Base-by-base conservation (phyloP, 805 yeast species). In the Saccharomycodes ludwigii region DNA sequence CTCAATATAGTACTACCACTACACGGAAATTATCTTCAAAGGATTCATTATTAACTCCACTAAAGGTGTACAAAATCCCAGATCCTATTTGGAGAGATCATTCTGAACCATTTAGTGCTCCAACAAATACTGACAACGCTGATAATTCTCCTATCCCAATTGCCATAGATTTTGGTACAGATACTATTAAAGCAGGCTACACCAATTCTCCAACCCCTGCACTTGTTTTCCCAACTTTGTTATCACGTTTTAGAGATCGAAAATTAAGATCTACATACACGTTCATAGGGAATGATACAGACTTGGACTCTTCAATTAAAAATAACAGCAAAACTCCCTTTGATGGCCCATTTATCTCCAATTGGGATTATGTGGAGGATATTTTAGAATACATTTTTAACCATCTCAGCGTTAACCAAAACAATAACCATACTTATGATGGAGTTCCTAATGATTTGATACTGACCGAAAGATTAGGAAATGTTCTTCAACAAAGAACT, bases 311-410 rank as follows among this genome's bases (percentile, higher is more conserved):
- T 6, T 58, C 78, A 2, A 68, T 80, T 28, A 69, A 76, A 39
- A 65, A 81, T 12, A 76, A 76, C 33, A 68, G 82, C 21, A 75
- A 71, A 44, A 63, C 82, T 4, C 95, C 96, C 0, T 88, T 70
- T 48, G 98, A 91, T 52, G 95, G 94, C 0, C 70, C 82, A 4
- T 59, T 84, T 42, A 63, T 91, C 21, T 76, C 93, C 17, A 93
- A 86, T 52, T 93, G 97, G 97, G 97, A 91, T 35, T 70, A 76
- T 36, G 68, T 78, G 2, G 98, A 91, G 50, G 69, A 66, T 36
- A 69, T 88, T 32, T 50, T 91, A 30, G 97, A 88, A 54, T 91
- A 85, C 48, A 63, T 85, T 0, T 78, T 91, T 49, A 68, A 73
- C 38, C 93, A 83, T 51, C 47, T 88, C 29, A 79, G 88, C 3